Evolutionary conservation across 352 stramenopile genomes (phyloP).

Genomic region (Globisporangium megalacanthum): DNA sequence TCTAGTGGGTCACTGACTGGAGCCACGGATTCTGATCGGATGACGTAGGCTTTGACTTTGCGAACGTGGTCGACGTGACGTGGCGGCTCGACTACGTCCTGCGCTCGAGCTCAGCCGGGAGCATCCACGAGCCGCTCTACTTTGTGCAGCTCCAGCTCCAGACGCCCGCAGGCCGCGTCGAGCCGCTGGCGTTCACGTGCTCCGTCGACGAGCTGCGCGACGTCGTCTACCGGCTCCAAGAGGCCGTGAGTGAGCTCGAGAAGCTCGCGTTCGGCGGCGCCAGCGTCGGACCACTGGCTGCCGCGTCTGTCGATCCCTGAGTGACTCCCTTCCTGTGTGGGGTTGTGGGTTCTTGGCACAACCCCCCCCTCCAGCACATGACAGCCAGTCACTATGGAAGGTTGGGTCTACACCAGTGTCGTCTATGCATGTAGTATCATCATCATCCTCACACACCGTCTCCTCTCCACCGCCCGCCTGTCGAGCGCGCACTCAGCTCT

Average conservation of each 20-base stretch:
- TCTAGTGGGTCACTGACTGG: too few species aligned
- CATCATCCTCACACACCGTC: too few species aligned
- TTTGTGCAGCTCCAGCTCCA: conserved; percentile 64
- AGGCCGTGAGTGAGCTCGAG: conserved; percentile 54
- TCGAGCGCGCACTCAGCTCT: neutral
- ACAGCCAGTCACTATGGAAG: too few species aligned
- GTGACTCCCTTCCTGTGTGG: too few species aligned
- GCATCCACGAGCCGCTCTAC: conserved; percentile 50
- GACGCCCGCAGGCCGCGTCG: conserved; percentile 26
- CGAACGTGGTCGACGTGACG: conserved; percentile 62
- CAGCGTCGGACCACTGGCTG: neutral
- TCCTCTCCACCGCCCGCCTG: too few species aligned
- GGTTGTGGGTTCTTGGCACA: too few species aligned
- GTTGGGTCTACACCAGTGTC: too few species aligned
- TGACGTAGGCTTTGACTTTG: conserved; percentile 55
- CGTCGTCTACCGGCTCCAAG: conserved; percentile 67
- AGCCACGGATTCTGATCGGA: too few species aligned
- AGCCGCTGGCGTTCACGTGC: conserved; percentile 49
- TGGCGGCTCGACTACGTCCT: conserved; percentile 75
- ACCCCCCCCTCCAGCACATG: too few species aligned
- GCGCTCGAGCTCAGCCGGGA: conserved; percentile 46
- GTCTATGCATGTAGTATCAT: too few species aligned
- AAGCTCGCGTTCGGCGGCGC: conserved; percentile 22
- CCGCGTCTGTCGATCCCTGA: too few species aligned
- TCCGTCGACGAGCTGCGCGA: conserved; percentile 63